Evolutionary conservation across 805 yeast genomes (phyloP).

Genomic region (Wickerhamiella australiensis): DNA sequence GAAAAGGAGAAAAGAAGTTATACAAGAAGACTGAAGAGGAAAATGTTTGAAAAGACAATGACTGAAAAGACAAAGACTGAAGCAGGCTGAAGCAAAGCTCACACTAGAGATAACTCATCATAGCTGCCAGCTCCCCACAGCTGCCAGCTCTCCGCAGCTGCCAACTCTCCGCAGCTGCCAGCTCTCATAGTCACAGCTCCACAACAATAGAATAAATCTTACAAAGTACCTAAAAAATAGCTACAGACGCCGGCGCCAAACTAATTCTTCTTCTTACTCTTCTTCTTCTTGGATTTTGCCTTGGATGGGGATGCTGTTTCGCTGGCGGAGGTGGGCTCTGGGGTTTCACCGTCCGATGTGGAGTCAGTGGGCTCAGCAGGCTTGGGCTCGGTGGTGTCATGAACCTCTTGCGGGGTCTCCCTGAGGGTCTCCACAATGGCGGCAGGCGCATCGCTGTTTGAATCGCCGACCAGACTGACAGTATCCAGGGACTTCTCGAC

Average conservation of each 20-base stretch:
- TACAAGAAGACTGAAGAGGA: too few relatives aligned
- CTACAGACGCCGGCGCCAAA: conserved; percentile 4
- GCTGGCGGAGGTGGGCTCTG: not conserved
- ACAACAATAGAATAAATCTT: too few relatives aligned
- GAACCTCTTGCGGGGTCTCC: not conserved
- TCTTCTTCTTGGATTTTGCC: not conserved
- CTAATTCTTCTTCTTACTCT: not conserved
- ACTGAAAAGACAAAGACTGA: too few relatives aligned
- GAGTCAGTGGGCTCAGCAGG: not conserved
- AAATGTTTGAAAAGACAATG: too few relatives aligned
- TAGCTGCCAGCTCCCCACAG: too few relatives aligned
- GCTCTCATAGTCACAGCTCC: too few relatives aligned
- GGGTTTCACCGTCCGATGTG: not conserved
- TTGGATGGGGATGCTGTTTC: not conserved
- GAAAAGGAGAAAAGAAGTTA: too few relatives aligned
- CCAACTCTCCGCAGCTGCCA: too few relatives aligned
- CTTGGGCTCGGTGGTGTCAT: too few relatives aligned
- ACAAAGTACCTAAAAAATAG: not conserved
- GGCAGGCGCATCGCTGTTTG: not conserved
- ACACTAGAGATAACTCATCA: too few relatives aligned
- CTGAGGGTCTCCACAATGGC: not conserved
- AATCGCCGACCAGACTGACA: not conserved
- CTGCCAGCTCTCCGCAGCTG: too few relatives aligned
- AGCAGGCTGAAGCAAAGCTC: too few relatives aligned
- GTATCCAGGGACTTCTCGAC: not conserved